Evolutionary conservation across 164 flowering plant genomes (phyloP), one percentile per base, ranked within the genome.

Genomic region (Macadamia tetraphylla): DNA sequence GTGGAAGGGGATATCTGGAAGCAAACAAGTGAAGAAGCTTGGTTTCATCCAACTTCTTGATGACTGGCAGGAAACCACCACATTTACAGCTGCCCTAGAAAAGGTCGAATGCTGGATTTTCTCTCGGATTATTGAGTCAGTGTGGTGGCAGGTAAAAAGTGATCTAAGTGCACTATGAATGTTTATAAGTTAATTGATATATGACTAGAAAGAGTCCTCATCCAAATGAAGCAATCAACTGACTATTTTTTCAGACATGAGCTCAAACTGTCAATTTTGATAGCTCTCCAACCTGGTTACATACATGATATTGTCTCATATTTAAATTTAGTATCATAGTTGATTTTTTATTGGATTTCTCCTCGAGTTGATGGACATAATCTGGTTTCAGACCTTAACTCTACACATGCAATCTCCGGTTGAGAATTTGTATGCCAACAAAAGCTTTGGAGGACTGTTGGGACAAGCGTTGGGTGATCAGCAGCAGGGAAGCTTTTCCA

Each of bases 111-210:
- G 91, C 9, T 92, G 98, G 99, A 91, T 95, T 42, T 95, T 95
- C 78, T 92, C 93, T 29, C 82, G 99, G 65, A 80, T 89, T 32
- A 96, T 92, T 52, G 99, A 95, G 72, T 95, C 98, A 30, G 88
- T 95, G 31, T 95, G 99, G 99, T 92, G 99, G 98, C 98, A 95
- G 98, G 99, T 95, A 79, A 65, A 69, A 49, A 13, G 14, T 32
- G 40, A n/a, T 46, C 9, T 9, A 15, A 1, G n/a, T 29, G 14
- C 44, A 9, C 4, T 58, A 1, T 64, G 18, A 32, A 6, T 23
- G 9, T 17, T 29, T 43, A 5, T 23, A 29, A 29, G n/a, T 29
- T 13, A 53, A 17, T 53, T 14, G 17, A 6, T 15, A 6, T 31
- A 52, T 51, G 15, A 65, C 31, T 30, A 29, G 11, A 0, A 51